Percentiles rank a stretch among this genome's conserved stretches.
phyloP scores from a whole-genome alignment of 306 rosid genomes.

The Cicer chorassanicum region DNA sequence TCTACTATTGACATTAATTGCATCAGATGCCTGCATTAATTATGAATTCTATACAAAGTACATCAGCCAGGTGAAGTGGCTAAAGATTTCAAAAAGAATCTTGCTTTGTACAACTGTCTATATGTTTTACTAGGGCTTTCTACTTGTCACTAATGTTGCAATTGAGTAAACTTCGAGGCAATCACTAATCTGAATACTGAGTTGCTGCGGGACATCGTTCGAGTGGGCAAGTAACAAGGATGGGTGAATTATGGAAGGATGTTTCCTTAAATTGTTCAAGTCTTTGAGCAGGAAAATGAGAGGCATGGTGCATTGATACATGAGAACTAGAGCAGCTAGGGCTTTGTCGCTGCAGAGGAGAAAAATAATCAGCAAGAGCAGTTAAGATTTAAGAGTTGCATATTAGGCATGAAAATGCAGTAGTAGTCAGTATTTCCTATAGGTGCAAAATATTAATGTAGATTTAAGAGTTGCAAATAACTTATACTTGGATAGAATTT shows the following conservation, averaged over 20 bases:
- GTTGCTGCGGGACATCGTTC: conserved; percentile 1
- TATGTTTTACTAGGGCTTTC: not conserved
- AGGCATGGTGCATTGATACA: not conserved
- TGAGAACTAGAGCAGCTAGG: conserved; percentile 2
- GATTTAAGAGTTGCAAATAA: not conserved
- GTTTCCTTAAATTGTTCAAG: not conserved
- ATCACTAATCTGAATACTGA: not conserved
- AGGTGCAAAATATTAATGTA: not conserved
- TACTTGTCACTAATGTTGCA: conserved; percentile 4
- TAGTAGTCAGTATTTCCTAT: not conserved
- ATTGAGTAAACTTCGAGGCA: not conserved
- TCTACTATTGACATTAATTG: not conserved
- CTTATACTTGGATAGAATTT: too few relatives aligned
- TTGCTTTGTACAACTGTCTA: conserved; percentile 9
- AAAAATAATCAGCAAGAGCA: not conserved
- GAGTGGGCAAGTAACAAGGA: not conserved
- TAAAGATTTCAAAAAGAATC: conserved; percentile 15
- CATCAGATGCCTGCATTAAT: conserved; percentile 1
- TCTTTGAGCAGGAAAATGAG: conserved; percentile 16
- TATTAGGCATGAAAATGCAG: not conserved
- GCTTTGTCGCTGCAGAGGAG: conserved; percentile 12
- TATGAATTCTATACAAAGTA: not conserved
- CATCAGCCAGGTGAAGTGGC: conserved; percentile 17
- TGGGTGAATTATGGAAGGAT: conserved; percentile 3
- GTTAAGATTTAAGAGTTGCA: conserved; percentile 6